Percentiles rank a stretch among this genome's conserved stretches.
Evolutionary conservation across 1,284 basidiomycete genomes (phyloP).

Genomic region (Athelia psychrophila): DNA sequence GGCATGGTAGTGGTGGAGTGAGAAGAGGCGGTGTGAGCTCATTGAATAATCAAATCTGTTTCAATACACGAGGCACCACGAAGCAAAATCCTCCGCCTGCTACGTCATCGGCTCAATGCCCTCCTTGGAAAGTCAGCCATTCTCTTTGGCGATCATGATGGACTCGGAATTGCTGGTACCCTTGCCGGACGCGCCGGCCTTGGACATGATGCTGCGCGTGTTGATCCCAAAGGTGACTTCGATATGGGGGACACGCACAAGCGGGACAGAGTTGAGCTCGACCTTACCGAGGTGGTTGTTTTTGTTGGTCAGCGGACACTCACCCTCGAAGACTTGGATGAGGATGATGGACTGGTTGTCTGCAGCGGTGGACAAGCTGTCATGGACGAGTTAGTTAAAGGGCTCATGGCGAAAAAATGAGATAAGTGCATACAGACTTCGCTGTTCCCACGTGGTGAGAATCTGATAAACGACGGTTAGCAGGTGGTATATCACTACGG

Average conservation of each 20-base stretch:
- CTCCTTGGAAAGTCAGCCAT: conserved; percentile 81
- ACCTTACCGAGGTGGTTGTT: conserved; percentile 98
- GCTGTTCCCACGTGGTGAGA: not conserved
- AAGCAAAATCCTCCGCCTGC: conserved; percentile 87
- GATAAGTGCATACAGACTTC: conserved; percentile 64
- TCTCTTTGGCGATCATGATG: conserved; percentile 87
- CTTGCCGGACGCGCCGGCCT: conserved; percentile 87
- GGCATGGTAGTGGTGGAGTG: too few relatives aligned
- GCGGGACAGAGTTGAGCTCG: conserved; percentile 90
- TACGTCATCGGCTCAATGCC: conserved; percentile 91
- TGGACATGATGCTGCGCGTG: conserved; percentile 91
- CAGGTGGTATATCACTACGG: conserved; percentile 8
- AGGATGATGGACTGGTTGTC: conserved; percentile 93
- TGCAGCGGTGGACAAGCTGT: conserved; percentile 92
- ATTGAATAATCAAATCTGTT: too few relatives aligned
- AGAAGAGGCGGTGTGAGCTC: too few relatives aligned
- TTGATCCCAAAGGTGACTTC: conserved; percentile 96
- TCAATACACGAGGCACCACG: too few relatives aligned
- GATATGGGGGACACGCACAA: conserved; percentile 93
- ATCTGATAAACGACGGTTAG: conserved; percentile 1
- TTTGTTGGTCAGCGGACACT: conserved; percentile 95
- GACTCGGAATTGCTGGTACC: conserved; percentile 90
- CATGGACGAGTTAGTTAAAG: conserved; percentile 4
- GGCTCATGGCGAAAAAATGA: not conserved
- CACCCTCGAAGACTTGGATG: conserved; percentile 93